phyloP scores from a whole-genome alignment of 106 monocot species.

The Allium sativum region DNA sequence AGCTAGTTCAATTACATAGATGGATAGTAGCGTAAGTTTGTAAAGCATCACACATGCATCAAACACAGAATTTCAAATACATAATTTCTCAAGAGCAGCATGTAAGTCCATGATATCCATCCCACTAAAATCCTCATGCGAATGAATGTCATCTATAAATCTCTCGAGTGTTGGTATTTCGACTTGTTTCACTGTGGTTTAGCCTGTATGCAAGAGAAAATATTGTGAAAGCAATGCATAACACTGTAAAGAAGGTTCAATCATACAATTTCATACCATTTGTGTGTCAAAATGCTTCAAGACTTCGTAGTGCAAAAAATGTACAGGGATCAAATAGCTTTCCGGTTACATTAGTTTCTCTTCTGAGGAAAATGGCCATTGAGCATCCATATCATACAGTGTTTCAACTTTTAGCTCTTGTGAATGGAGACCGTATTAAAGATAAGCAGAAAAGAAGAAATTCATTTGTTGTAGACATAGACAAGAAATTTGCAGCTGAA shows the following conservation, averaged over 20 bases:
- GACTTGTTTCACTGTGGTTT: conserved; percentile 94
- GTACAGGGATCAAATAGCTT: conserved; percentile 64
- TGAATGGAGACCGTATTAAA: conserved; percentile 96
- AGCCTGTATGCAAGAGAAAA: conserved; percentile 58
- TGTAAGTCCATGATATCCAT: too few species aligned
- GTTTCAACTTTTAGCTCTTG: conserved; percentile 94
- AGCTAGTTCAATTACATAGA: too few species aligned
- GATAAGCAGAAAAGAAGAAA: conserved; percentile 85
- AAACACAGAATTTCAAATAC: too few species aligned
- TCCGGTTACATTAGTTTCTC: conserved; percentile 76
- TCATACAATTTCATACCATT: conserved; percentile 91
- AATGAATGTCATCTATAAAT: too few species aligned
- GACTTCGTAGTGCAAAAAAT: conserved; percentile 82
- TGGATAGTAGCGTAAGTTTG: too few species aligned
- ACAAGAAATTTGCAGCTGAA: conserved; percentile 90
- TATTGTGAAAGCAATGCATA: conserved; percentile 64
- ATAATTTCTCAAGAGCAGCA: too few species aligned
- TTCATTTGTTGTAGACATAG: conserved; percentile 92
- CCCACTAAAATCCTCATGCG: too few species aligned
- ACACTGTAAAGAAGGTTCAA: conserved; percentile 73
- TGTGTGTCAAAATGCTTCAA: conserved; percentile 98
- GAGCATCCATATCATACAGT: conserved; percentile 98
- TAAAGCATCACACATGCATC: too few species aligned
- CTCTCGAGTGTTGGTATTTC: too few species aligned
- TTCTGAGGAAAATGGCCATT: conserved; percentile 94